A percentile compares a stretch with the other conserved stretches of the same genome.
These are phyloP conservation scores for Trichoderma erinaceum DNA, from an alignment of 495 filamentous ascomycete species.

Conservation along the genomic window DNA sequence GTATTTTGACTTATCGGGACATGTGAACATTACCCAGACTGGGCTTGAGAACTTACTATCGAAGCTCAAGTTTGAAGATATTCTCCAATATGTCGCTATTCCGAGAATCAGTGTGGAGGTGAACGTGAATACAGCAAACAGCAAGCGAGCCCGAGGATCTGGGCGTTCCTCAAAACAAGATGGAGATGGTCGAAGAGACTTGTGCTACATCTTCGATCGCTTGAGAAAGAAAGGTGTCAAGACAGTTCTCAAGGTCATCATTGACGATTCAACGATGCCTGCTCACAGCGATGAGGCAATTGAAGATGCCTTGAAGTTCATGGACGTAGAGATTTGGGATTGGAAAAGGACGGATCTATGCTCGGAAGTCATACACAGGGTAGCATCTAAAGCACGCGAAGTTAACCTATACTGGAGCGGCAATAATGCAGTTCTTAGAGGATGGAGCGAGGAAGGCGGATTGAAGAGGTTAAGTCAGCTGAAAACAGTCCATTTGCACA, in stretches of 20 bases:
- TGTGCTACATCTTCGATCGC: constrained; percentile 25
- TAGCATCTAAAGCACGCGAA: constrained; percentile 24
- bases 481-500: constrained; percentile 22
- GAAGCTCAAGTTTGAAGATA: constrained; percentile 29
- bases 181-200: constrained; percentile 23
- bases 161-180: constrained; percentile 18
- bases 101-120: constrained; percentile 22
- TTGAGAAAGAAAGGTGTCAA: constrained; percentile 24
- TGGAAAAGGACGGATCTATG: constrained; percentile 36
- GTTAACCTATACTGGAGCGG: constrained; percentile 32
- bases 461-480: constrained; percentile 22
- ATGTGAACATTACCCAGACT: constrained; percentile 20
- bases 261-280: constrained; percentile 25
- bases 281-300: constrained; percentile 34
- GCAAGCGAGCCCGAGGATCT: constrained; percentile 3
- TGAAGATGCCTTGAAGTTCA: constrained; percentile 25
- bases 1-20: constrained; percentile 26
- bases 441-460: constrained; percentile 21
- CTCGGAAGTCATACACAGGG: constrained; percentile 27
- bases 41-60: constrained; percentile 20
- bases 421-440: constrained; percentile 27
- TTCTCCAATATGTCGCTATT: constrained; percentile 30
- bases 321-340: constrained; percentile 32
- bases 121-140: constrained; percentile 16
- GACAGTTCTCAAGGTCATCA: constrained; percentile 29